Conservation (phyloP, 805 yeast species). For the Novakomyces olei region DNA sequence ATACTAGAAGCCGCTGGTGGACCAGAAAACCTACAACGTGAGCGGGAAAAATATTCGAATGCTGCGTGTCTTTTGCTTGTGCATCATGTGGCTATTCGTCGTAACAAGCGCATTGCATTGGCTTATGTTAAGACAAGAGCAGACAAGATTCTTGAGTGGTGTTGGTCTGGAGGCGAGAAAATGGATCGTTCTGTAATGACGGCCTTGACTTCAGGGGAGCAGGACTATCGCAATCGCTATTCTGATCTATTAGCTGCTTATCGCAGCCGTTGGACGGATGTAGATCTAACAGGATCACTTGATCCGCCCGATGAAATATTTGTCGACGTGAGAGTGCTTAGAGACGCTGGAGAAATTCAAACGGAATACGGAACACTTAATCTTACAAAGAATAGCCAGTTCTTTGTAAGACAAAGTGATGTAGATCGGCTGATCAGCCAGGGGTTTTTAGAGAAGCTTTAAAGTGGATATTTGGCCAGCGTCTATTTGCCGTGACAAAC, state of each 20-base stretch:
- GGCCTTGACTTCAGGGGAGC: constrained; percentile 48
- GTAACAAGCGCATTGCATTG: constrained; percentile 73
- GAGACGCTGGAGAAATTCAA: constrained; percentile 91
- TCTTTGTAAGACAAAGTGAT: constrained; percentile 80
- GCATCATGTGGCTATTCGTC: constrained; percentile 50
- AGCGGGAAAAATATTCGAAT: constrained; percentile 14
- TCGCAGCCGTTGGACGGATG: constrained; percentile 57
- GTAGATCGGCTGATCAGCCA: constrained; percentile 87
- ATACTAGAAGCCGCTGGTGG: constrained; percentile 12
- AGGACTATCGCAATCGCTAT: constrained; percentile 51
- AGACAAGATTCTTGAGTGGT: constrained; percentile 37
- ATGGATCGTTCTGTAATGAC: constrained; percentile 13
- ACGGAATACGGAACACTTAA: constrained; percentile 86
- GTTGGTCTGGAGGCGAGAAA: constrained; percentile 30
- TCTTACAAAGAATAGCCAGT: constrained; percentile 78
- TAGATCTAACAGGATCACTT: constrained; percentile 72
- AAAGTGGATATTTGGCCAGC: constrained; percentile 5
- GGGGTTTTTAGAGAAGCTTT: constrained; percentile 66
- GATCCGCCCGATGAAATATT: constrained; percentile 82
- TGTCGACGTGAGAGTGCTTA: constrained; percentile 77
- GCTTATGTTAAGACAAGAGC: constrained; percentile 65
- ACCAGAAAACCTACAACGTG: constrained; percentile 7
- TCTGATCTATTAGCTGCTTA: constrained; percentile 49
- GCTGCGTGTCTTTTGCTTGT: constrained; percentile 27
- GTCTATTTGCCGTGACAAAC: no score